Base-by-base conservation (phyloP, 2,329 filamentous ascomycete genomes). In the Myriangium duriaei region DNA sequence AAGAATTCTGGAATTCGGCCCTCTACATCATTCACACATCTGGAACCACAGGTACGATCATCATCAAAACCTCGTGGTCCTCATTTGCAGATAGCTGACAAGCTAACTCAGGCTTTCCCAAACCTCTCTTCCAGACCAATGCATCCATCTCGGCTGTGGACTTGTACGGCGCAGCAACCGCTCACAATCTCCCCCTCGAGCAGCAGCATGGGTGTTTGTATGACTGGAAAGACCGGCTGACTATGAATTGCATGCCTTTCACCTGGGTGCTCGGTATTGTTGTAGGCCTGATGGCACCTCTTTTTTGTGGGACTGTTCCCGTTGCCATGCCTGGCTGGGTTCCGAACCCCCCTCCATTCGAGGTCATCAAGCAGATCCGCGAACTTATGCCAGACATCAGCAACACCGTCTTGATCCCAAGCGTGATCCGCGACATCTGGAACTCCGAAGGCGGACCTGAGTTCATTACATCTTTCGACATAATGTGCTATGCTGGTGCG, bases 41-140 rank as follows among this genome's bases (percentile, higher is more conserved):
- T 41, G 45, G 45, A 6, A 47, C 45, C 5, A 47, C 45, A 4
- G 45, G 45, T 17, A 28, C 37, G 13, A 41, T 39, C 21, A 7
- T n/a, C n/a, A n/a, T n/a, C n/a, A n/a, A n/a, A n/a, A n/a, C n/a
- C n/a, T n/a, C n/a, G n/a, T n/a, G n/a, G n/a, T n/a, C n/a, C n/a
- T n/a, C n/a, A n/a, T n/a, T n/a, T n/a, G n/a, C n/a, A n/a, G n/a
- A n/a, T n/a, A n/a, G n/a, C n/a, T n/a, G n/a, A n/a, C n/a, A n/a
- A n/a, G n/a, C n/a, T n/a, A n/a, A n/a, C n/a, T n/a, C 6, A 45
- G 43, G 36, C 4, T 34, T 18, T 10, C 32, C 32, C 6, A 34
- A 34, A 21, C 15, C 32, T 3, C 17, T 34, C n/a, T 17, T 5
- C 14, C 9, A 19, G n/a, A 34, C 32, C 5, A 14, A 34, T 17